These are phyloP conservation scores for Eucalyptus guilfoylei DNA, from an alignment of 345 rosid genomes.

Conservation along the genomic window DNA sequence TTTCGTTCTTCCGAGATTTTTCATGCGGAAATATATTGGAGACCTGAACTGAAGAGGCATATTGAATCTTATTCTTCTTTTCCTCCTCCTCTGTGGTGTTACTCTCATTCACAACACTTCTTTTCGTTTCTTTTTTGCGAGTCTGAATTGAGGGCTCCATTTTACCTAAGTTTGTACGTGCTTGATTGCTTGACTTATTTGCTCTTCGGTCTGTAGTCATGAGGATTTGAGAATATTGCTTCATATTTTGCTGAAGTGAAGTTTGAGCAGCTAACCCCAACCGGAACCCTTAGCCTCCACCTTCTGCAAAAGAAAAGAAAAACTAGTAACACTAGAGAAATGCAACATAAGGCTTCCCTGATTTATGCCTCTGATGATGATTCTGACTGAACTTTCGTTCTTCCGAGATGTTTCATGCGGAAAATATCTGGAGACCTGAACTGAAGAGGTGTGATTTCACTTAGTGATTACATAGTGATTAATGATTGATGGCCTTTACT, in stretches of 20 bases:
- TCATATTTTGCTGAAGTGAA: background rate
- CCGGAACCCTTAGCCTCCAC: background rate
- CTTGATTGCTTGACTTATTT: background rate
- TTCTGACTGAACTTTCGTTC: background rate
- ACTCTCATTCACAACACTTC: background rate
- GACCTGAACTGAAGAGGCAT: slow-evolving; percentile 2
- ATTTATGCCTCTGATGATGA: background rate
- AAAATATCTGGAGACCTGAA: background rate
- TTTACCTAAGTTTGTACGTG: background rate
- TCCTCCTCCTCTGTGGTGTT: background rate
- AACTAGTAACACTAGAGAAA: background rate
- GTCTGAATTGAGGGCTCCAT: background rate
- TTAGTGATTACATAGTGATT: background rate
- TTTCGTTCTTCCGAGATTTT: slow-evolving; percentile 12
- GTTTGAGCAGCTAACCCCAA: background rate
- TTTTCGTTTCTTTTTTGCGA: background rate
- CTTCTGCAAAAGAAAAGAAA: background rate
- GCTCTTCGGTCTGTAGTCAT: background rate
- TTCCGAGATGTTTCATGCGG: background rate
- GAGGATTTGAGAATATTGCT: background rate
- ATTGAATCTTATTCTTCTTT: background rate
- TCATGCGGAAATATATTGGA: background rate
- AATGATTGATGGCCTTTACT: background rate
- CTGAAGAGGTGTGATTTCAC: background rate
- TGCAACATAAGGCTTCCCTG: background rate